Conservation (phyloP, 2,329 filamentous ascomycete species). For the Botrytis byssoidea region DNA sequence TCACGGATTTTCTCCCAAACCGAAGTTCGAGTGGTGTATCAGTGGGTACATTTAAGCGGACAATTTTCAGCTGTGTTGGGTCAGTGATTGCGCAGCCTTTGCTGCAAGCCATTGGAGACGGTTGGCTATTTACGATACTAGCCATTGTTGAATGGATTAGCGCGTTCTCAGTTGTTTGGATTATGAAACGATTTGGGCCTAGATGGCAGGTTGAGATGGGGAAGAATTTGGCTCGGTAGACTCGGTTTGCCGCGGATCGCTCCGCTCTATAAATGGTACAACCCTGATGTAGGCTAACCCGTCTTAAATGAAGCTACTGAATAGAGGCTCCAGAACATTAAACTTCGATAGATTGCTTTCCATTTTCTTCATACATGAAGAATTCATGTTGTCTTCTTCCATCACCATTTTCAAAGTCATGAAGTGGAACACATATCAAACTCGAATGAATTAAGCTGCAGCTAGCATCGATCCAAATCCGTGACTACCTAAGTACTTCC, state of each 20-base stretch:
- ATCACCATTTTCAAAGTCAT: neutral
- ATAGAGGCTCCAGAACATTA: neutral
- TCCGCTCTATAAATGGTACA: neutral
- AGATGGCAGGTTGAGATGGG: slow-evolving; percentile 67
- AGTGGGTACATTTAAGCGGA: slow-evolving; percentile 77
- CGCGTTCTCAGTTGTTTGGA: slow-evolving; percentile 57
- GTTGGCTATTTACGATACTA: slow-evolving; percentile 70
- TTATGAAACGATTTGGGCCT: slow-evolving; percentile 58
- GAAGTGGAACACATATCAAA: neutral
- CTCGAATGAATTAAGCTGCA: neutral
- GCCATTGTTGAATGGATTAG: slow-evolving; percentile 56
- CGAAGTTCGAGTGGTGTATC: slow-evolving; percentile 71
- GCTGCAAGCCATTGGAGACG: slow-evolving; percentile 68
- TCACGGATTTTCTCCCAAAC: slow-evolving; percentile 79
- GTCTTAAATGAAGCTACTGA: accelerated
- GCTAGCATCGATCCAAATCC: neutral
- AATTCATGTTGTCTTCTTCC: neutral
- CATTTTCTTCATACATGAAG: neutral
- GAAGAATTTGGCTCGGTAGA: slow-evolving; percentile 25
- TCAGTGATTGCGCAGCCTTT: slow-evolving; percentile 68
- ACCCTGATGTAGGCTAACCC: accelerated
- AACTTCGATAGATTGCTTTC: neutral
- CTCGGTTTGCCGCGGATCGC: neutral
- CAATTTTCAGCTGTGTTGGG: slow-evolving; percentile 73
- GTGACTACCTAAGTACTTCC: neutral